Evolutionary conservation across 805 yeast genomes (phyloP).

Genomic region (Barnettozyma populi): DNA sequence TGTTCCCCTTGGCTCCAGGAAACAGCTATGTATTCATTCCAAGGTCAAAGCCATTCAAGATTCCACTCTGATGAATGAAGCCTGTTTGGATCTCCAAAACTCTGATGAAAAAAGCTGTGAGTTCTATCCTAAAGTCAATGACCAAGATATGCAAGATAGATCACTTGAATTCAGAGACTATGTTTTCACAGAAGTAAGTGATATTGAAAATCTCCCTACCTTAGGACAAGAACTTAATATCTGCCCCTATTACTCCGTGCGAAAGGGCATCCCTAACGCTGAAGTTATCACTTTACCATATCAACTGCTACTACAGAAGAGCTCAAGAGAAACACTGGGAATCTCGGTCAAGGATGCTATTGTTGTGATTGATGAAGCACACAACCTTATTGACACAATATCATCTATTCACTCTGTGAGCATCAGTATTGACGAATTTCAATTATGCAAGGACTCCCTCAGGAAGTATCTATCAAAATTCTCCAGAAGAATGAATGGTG

Average conservation of each 20-base stretch:
- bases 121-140: slow-evolving; percentile 33
- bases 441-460: slow-evolving; percentile 41
- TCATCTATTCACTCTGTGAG: slow-evolving; percentile 61
- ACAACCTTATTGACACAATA: slow-evolving; percentile 75
- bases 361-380: slow-evolving; percentile 89
- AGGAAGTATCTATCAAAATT: slow-evolving; percentile 55
- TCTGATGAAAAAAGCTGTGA: slow-evolving; percentile 33
- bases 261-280: slow-evolving; percentile 49
- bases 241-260: slow-evolving; percentile 80
- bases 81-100: slow-evolving; percentile 67
- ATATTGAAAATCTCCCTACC: slow-evolving; percentile 66
- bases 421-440: slow-evolving; percentile 46
- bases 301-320: slow-evolving; percentile 61
- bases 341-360: slow-evolving; percentile 58
- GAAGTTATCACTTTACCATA: slow-evolving; percentile 86
- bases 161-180: slow-evolving; percentile 42
- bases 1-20: slow-evolving; percentile 75
- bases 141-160: slow-evolving; percentile 20
- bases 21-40: slow-evolving; percentile 76
- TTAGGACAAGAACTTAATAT: slow-evolving; percentile 52
- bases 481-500: slow-evolving; percentile 56
- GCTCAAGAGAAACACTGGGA: slow-evolving; percentile 53
- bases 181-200: slow-evolving; percentile 40
- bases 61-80: slow-evolving; percentile 63
- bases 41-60: slow-evolving; percentile 46